Base-by-base conservation (phyloP, 2,329 filamentous ascomycete species). In the Colletotrichum sp. region DNA sequence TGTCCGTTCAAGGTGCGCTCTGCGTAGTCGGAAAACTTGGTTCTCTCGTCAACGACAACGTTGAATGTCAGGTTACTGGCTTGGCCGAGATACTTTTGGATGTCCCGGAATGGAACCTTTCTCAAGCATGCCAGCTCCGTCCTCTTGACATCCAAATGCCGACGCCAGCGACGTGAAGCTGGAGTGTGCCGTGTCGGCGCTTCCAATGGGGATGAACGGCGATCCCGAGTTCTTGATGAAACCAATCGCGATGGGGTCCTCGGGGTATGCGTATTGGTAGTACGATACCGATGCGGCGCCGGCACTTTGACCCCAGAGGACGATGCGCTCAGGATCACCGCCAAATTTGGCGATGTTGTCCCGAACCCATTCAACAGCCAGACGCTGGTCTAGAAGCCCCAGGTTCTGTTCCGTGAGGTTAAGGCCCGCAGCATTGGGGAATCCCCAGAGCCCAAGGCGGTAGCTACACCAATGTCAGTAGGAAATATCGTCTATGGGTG, bases 361-460 rank as follows among this genome's bases (percentile, higher is more conserved):
- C 5, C 82, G 82, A 0, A 88, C 79, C 89, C 88, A 90, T 79
- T 90, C 85, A 0, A 90, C 78, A 0, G 86, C 88, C 9, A 85
- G 75, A 1, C 89, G 84, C 75, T 91, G 89, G 76, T 92, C 89
- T 6, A 85, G 82, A 7, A 91, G 79, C 1, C 88, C 89, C 3
- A 88, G 77, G 69, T 91, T 91, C 55, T 59, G 68, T 16, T 59
- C 54, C 24, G 59, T 67, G 24, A 64, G 69, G 34, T 66, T 64
- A 8, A 66, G 66, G 6, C 13, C 66, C 1, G 69, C 64, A 57
- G 78, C 79, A 7, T 81, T 81, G 1, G 84, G 84, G 72, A 86
- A 86, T 63, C 84, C 84, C 62, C 86, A 84, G 71, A 86, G 81
- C 66, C 83, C 83, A 34, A 85, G 64, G 2, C 86, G 84, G 74